A percentile compares a stretch with the other conserved stretches of the same genome.
Evolutionary conservation across 345 rosid species (phyloP).

Genomic region (Fremontodendron californicum): DNA sequence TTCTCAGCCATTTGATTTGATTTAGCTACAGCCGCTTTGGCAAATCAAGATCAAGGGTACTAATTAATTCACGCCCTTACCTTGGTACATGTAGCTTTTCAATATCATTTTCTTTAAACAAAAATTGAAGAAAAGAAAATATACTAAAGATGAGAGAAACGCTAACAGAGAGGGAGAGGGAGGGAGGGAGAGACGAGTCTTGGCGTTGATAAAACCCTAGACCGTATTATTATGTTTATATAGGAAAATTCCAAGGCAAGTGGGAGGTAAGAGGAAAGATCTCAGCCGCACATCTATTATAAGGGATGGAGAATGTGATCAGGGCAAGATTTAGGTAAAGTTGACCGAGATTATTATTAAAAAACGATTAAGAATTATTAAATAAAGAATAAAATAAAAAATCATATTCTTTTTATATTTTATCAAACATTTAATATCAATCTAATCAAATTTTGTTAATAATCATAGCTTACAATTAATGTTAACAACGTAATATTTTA

Average conservation of each 20-base stretch:
- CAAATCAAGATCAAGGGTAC: background rate
- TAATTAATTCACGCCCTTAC: background rate
- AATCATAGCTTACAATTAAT: too few species aligned
- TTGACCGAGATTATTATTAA: too few species aligned
- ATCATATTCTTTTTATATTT: too few species aligned
- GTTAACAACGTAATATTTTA: too few species aligned
- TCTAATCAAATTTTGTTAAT: too few species aligned
- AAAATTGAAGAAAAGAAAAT: too few species aligned
- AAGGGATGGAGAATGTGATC: background rate
- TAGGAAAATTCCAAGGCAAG: background rate
- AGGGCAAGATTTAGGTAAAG: too few species aligned
- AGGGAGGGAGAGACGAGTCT: too few species aligned
- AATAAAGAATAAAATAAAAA: too few species aligned
- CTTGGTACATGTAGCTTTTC: constrained; percentile 57
- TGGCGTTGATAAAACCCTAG: background rate
- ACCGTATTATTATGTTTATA: background rate
- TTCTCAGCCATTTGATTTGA: constrained; percentile 26
- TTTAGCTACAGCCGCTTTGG: constrained; percentile 43
- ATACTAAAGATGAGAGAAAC: background rate
- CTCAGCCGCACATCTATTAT: background rate
- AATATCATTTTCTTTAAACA: background rate
- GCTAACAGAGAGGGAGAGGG: background rate
- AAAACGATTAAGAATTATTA: too few species aligned
- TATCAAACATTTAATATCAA: too few species aligned
- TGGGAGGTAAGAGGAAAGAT: background rate